These are phyloP conservation scores for Coemansia sp. DNA, from an alignment of 371 early-diverging fungal species.

Conservation along the genomic window DNA sequence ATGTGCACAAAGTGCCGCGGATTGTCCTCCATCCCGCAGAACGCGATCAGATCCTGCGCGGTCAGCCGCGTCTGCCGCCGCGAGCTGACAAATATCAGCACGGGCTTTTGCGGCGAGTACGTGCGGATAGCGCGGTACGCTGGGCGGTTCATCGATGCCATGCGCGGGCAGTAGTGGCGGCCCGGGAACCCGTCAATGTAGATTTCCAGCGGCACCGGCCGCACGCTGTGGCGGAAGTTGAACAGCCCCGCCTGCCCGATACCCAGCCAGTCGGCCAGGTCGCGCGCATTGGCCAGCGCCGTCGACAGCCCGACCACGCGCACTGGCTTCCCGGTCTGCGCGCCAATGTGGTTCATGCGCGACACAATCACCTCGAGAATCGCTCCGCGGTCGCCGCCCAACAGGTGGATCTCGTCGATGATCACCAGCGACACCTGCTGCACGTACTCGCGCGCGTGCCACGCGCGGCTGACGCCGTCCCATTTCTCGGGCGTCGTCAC, in stretches of 20 bases:
- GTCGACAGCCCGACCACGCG: constrained; percentile 98
- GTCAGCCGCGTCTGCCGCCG: constrained; percentile 93
- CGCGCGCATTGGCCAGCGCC: constrained; percentile 96
- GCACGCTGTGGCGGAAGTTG: constrained; percentile 93
- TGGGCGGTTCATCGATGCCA: constrained; percentile 98
- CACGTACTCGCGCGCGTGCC: constrained; percentile 86
- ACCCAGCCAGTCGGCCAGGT: constrained; percentile 96
- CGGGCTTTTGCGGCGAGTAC: constrained; percentile 88
- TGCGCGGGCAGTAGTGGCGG: constrained; percentile 91
- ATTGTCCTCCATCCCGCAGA: constrained; percentile 87
- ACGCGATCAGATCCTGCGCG: constrained; percentile 90
- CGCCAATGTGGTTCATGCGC: constrained; percentile 92
- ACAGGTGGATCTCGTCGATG: constrained; percentile 98
- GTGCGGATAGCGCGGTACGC: constrained; percentile 90
- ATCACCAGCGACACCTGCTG: constrained; percentile 84
- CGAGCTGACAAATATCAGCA: constrained; percentile 96
- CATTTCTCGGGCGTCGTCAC: constrained; percentile 98
- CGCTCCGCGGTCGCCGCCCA: constrained; percentile 96
- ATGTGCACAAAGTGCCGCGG: constrained; percentile 88
- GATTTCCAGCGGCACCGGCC: constrained; percentile 94
- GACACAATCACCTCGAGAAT: constrained; percentile 97
- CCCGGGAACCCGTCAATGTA: constrained; percentile 96
- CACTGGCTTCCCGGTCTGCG: constrained; percentile 66
- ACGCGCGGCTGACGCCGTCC: constrained; percentile 94
- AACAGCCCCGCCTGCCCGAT: constrained; percentile 72